Evolutionary conservation across 352 stramenopile species (phyloP), one percentile per base, ranked within the genome.

Genomic region (Globisporangium nodosum): DNA sequence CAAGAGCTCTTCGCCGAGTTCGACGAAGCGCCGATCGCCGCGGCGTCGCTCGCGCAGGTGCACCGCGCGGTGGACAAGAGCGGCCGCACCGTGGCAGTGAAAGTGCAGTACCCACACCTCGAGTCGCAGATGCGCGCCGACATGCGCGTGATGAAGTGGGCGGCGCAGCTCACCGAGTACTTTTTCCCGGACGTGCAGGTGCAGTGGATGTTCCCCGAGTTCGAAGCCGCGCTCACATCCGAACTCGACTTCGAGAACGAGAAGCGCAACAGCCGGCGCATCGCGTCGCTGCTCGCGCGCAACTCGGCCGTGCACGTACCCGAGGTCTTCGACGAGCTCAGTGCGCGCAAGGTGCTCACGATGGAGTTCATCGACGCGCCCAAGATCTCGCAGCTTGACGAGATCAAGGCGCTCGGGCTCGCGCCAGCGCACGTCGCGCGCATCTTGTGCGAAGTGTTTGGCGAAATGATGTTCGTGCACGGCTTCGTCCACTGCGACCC

Each of bases 301-400:
- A 85, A 84, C 52, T 33, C 45, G 8, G 62, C 56, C 49, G 90
- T 87, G 35, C 85, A 77, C 40, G 86, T 99, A 12, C 96, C 96
- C 0, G 65, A 82, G 13, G 81, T 94, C 27, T 90, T 88, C 67
- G 84, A 92, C 55, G 70, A 96, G 11, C 73, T 94, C 40, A 98
- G 92, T 42, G 84, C 85, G n/a, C 72, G 81, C 49, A 69, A 89
- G 42, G 83, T 99, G 49, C 77, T 99, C 18, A 97, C 88, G 13
- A 99, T 99, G 97, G 86, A 96, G 67, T 99, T 98, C 69, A 97
- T 99, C 63, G 71, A 91, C 55, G 97, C 95, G 5, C 94, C 96
- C 40, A 94, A 96, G 66, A 92, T 97, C 53, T 98, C 91, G 39
- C 75, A 99, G 60, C 52, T 91, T 31, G 71, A 92, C 37, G 74